Evolutionary conservation across 441 rosid species (phyloP).

Genomic region (Eruca vesicaria): DNA sequence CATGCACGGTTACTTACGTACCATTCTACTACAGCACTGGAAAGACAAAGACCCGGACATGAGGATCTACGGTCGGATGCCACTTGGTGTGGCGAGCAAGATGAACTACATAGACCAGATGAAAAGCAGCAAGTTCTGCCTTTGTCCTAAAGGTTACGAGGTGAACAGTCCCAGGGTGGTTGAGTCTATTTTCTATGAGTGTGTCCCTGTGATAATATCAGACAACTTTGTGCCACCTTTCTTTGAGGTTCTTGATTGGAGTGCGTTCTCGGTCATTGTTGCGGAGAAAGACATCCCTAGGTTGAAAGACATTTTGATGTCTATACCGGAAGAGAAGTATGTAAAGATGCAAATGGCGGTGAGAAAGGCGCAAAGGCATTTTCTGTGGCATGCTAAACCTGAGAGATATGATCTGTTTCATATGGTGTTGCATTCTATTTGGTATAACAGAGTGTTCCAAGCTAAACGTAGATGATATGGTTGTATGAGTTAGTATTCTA

Average conservation of each 20-base stretch:
- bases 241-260: constrained; percentile 83
- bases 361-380: constrained; percentile 71
- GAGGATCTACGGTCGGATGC: constrained; percentile 81
- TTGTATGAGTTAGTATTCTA: background rate
- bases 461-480: constrained; percentile 50
- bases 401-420: constrained; percentile 79
- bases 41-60: constrained; percentile 77
- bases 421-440: constrained; percentile 91
- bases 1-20: constrained; percentile 79
- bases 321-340: constrained; percentile 69
- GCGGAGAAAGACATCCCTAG: constrained; percentile 82
- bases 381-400: constrained; percentile 83
- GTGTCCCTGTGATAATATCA: constrained; percentile 81
- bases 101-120: constrained; percentile 83
- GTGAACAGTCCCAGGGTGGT: constrained; percentile 92
- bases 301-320: constrained; percentile 56
- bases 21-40: constrained; percentile 70
- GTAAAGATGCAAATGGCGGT: constrained; percentile 69
- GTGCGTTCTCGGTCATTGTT: constrained; percentile 60
- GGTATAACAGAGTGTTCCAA: constrained; percentile 86
- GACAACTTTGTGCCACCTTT: constrained; percentile 91
- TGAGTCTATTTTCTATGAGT: constrained; percentile 82
- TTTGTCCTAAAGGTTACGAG: constrained; percentile 86
- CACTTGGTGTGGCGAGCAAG: constrained; percentile 88
- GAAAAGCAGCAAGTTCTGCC: constrained; percentile 90